Conservation (phyloP, 2,329 filamentous ascomycete species). For the Penicillium freii region DNA sequence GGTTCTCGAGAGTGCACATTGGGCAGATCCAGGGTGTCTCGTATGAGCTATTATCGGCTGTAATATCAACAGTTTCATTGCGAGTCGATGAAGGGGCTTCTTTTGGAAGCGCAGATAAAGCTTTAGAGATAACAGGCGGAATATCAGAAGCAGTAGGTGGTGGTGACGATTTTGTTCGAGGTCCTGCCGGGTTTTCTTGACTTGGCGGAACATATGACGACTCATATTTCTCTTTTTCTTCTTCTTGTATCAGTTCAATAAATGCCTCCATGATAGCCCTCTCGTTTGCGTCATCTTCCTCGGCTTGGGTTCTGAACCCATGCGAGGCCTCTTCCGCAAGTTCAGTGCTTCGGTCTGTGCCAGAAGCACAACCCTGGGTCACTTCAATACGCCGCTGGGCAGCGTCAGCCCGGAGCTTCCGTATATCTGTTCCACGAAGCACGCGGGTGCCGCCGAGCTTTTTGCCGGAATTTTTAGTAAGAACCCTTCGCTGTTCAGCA, state of each 20-base stretch:
- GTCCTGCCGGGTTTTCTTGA: conserved; percentile 53
- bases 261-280: conserved; percentile 80
- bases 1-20: conserved; percentile 62
- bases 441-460: conserved; percentile 65
- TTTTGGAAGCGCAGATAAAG: neutral
- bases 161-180: conserved; percentile 39
- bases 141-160: conserved; percentile 35
- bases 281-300: conserved; percentile 87
- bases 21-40: conserved; percentile 57
- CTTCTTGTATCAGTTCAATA: conserved; percentile 82
- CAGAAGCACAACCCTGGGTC: conserved; percentile 72
- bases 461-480: conserved; percentile 64
- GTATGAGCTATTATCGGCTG: conserved; percentile 32
- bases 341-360: conserved; percentile 63
- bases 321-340: conserved; percentile 66
- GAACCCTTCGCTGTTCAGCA: conserved; percentile 65
- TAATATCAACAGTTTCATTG: conserved; percentile 16
- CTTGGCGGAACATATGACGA: conserved; percentile 54
- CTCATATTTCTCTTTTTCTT: conserved; percentile 63
- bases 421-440: conserved; percentile 64
- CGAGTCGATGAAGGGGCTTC: neutral
- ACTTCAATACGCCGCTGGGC: conserved; percentile 66
- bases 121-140: conserved; percentile 22
- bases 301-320: conserved; percentile 78
- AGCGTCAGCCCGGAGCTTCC: conserved; percentile 69